A percentile compares a stretch with the other conserved stretches of the same genome.
Conservation (phyloP, 148 eudicot genomes). For the Euryodendron excelsum region DNA sequence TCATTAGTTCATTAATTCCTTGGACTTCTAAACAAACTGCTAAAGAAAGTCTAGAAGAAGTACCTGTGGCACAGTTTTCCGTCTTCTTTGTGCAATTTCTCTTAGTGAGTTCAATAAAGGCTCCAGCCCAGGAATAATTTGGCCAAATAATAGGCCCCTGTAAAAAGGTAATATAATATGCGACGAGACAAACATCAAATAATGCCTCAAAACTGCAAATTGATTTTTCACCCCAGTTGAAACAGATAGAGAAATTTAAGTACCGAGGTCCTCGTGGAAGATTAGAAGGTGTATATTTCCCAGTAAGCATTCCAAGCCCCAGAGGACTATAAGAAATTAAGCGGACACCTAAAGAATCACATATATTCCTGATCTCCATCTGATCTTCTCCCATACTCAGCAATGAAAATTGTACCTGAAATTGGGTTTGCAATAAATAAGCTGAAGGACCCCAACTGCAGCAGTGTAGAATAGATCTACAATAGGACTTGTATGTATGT, state of each 20-base stretch:
- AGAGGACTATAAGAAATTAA: conserved; percentile 86
- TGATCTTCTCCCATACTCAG: conserved; percentile 87
- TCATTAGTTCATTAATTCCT: background rate
- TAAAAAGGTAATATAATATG: background rate
- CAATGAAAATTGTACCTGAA: conserved; percentile 86
- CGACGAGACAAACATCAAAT: background rate
- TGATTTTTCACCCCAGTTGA: background rate
- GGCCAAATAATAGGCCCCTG: conserved; percentile 77
- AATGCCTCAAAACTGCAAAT: background rate
- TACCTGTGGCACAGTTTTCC: conserved; percentile 83
- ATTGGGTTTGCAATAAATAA: background rate
- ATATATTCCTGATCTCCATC: conserved; percentile 68
- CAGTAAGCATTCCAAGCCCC: conserved; percentile 97
- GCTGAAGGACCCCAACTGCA: background rate
- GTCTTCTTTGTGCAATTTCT: conserved; percentile 62
- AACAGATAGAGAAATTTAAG: background rate
- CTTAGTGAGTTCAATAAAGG: conserved; percentile 59
- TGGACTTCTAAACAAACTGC: background rate
- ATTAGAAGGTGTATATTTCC: conserved; percentile 69
- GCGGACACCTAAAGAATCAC: conserved; percentile 72
- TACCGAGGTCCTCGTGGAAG: conserved; percentile 90
- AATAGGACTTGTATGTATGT: background rate
- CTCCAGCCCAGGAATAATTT: conserved; percentile 87
- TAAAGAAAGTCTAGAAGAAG: background rate
- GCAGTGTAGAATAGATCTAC: background rate